A percentile compares a stretch with the other conserved stretches of the same genome.
Conservation (phyloP, 2,329 filamentous ascomycete genomes). For the Neofusicoccum ribis region DNA sequence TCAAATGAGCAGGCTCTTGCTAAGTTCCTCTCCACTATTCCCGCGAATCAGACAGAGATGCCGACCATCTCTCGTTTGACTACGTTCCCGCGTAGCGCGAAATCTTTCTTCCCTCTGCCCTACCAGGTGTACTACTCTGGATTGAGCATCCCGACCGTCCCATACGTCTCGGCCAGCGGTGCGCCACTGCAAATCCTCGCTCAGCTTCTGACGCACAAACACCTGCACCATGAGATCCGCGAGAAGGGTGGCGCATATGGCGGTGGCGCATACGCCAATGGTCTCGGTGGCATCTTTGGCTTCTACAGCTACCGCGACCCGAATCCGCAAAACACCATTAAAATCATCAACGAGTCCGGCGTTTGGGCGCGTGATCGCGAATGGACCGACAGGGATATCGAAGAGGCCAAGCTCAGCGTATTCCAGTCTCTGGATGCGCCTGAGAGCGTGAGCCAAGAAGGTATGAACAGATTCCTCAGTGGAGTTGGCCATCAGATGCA, state of each 20-base stretch:
- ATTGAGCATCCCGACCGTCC: slow-evolving; percentile 76
- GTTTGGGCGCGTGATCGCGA: slow-evolving; percentile 77
- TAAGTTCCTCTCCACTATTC: slow-evolving; percentile 67
- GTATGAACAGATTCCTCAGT: slow-evolving; percentile 80
- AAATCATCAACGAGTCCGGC: slow-evolving; percentile 80
- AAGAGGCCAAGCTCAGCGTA: slow-evolving; percentile 92
- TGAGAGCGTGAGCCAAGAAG: slow-evolving; percentile 81
- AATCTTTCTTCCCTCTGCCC: slow-evolving; percentile 88
- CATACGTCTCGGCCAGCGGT: slow-evolving; percentile 73
- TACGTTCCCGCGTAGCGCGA: slow-evolving; percentile 50
- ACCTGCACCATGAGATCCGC: slow-evolving; percentile 94
- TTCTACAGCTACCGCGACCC: slow-evolving; percentile 98
- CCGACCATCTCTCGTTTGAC: slow-evolving; percentile 25
- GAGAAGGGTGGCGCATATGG: slow-evolving; percentile 98
- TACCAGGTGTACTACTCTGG: slow-evolving; percentile 97
- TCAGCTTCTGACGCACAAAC: slow-evolving; percentile 92
- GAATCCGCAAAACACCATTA: slow-evolving; percentile 84
- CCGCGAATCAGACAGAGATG: slow-evolving; percentile 39
- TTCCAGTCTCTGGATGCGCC: slow-evolving; percentile 93
- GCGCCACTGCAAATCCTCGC: slow-evolving; percentile 85
- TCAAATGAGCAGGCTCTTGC: slow-evolving; percentile 71
- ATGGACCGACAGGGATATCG: slow-evolving; percentile 82
- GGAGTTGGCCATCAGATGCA: slow-evolving; percentile 88
- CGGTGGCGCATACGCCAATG: slow-evolving; percentile 79
- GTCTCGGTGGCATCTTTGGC: slow-evolving; percentile 81